Evolutionary conservation across 1,139 yeast species (phyloP).

Genomic region (Kodamaea plutei): DNA sequence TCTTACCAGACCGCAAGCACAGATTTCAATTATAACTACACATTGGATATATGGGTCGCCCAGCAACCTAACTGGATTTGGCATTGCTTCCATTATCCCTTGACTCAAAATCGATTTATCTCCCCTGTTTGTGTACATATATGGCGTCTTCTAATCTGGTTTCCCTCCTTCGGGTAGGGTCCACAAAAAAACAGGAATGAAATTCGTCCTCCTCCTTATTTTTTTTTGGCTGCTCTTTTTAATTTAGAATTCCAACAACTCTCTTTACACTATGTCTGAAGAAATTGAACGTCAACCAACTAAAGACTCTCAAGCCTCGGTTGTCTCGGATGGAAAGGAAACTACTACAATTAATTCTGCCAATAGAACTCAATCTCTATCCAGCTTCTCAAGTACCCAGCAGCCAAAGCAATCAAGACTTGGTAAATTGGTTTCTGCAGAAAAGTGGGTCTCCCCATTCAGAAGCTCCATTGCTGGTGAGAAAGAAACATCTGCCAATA

Average conservation of each 20-base stretch:
- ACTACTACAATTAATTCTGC: not conserved
- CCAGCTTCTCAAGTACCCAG: slow-evolving; percentile 7
- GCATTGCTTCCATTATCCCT: no score
- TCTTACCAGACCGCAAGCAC: no score
- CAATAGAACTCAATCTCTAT: slow-evolving; percentile 2
- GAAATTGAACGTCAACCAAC: slow-evolving; percentile 15
- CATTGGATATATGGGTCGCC: no score
- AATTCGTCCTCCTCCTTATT: not conserved
- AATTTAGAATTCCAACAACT: not conserved
- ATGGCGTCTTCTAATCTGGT: no score
- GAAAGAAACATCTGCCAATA: slow-evolving; percentile 13
- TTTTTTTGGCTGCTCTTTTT: no score
- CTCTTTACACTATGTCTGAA: slow-evolving; percentile 19
- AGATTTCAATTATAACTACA: no score
- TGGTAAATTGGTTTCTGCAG: slow-evolving; percentile 36
- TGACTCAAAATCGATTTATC: no score
- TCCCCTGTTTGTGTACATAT: no score
- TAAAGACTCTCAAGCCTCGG: slow-evolving; percentile 9
- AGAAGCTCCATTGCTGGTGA: slow-evolving; percentile 21
- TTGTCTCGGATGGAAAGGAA: slow-evolving; percentile 9
- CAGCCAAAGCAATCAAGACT: slow-evolving; percentile 18
- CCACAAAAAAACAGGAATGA: not conserved
- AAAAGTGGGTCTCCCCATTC: slow-evolving; percentile 52
- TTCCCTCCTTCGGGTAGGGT: no score
- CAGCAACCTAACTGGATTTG: no score